phyloP scores from a whole-genome alignment of 176 grass and related monocot genomes.

The Aegilops sharonensis region DNA sequence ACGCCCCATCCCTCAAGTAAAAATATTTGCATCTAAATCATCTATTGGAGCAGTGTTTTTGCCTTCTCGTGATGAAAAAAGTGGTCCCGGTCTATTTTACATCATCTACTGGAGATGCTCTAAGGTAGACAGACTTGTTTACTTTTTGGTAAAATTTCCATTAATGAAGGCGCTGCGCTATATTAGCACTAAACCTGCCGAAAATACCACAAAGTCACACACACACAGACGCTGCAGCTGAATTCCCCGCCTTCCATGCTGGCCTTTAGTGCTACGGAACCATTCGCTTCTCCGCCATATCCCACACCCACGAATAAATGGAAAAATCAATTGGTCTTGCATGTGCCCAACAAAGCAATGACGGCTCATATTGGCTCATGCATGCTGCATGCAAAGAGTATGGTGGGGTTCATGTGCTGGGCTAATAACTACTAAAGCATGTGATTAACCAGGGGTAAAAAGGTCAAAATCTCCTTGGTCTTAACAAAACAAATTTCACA shows the following conservation, averaged over 20 bases:
- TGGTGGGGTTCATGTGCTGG: no score
- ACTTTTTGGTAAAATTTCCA: no score
- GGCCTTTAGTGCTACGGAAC: not conserved
- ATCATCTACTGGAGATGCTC: no score
- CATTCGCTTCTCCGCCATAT: not conserved
- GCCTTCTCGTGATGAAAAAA: no score
- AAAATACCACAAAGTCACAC: not conserved
- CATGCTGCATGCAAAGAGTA: no score
- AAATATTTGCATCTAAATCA: no score
- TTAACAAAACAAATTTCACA: not conserved
- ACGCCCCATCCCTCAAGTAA: no score
- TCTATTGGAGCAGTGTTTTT: no score
- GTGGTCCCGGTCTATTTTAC: no score
- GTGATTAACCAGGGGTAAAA: not conserved
- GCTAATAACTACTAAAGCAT: not conserved
- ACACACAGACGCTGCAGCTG: not conserved
- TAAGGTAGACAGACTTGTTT: no score
- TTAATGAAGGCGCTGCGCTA: no score
- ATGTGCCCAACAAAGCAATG: not conserved
- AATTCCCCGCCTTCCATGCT: not conserved
- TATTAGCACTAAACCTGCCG: not conserved
- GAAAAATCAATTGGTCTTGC: not conserved
- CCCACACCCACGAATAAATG: not conserved
- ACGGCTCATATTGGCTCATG: not conserved
- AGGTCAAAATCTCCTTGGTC: not conserved